Conservation (phyloP, 1,284 basidiomycete genomes). For the Cutaneotrichosporon sp. region DNA sequence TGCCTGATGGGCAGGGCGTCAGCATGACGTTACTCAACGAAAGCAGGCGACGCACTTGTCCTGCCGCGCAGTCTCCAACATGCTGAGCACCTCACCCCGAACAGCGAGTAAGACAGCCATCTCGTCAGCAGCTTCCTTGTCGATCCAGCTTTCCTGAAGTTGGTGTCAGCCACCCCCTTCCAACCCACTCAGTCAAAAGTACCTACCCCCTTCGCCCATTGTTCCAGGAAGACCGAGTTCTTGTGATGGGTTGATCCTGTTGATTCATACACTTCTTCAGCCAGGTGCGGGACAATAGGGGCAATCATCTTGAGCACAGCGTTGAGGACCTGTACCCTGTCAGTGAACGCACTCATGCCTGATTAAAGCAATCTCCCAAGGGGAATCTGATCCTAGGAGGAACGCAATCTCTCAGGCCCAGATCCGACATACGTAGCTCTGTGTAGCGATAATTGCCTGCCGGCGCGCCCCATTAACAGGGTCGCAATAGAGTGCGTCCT, state of each 20-base stretch:
- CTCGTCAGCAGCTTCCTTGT: slow-evolving; percentile 17
- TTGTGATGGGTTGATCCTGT: neutral
- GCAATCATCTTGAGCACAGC: slow-evolving; percentile 73
- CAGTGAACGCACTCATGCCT: neutral
- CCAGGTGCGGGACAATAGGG: slow-evolving; percentile 85
- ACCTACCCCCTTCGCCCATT: slow-evolving; percentile 56
- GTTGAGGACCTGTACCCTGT: slow-evolving; percentile 61
- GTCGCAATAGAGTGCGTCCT: slow-evolving; percentile 86
- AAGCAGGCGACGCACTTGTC: slow-evolving; percentile 36
- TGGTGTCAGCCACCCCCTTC: neutral
- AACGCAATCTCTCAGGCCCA: neutral
- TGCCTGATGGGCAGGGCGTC: slow-evolving; percentile 11
- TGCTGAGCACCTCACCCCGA: slow-evolving; percentile 31
- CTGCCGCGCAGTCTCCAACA: slow-evolving; percentile 37
- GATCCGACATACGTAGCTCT: slow-evolving; percentile 63
- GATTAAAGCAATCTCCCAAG: neutral
- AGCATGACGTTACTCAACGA: slow-evolving; percentile 1
- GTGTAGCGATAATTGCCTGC: slow-evolving; percentile 66
- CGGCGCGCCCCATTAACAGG: slow-evolving; percentile 60
- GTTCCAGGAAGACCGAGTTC: slow-evolving; percentile 60
- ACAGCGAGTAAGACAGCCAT: slow-evolving; percentile 33
- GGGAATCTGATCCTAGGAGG: too few species aligned
- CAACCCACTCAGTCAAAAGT: neutral
- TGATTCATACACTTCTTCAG: slow-evolving; percentile 77
- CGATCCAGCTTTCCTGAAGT: slow-evolving; percentile 4